These are phyloP conservation scores for Zoysia pacifica DNA, from an alignment of 176 grass and related monocot species.

Conservation along the genomic window DNA sequence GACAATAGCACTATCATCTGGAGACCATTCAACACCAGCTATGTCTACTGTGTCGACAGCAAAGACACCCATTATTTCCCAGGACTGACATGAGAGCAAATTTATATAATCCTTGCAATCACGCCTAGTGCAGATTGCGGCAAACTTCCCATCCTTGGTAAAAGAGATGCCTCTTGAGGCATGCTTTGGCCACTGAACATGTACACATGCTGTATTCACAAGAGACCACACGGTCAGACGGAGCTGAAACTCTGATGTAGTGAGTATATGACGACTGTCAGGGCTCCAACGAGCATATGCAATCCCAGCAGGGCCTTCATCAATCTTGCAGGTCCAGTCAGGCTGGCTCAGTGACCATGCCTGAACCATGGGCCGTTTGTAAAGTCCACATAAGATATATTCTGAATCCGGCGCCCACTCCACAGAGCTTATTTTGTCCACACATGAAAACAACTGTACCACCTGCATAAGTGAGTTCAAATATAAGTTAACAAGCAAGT, in stretches of 20 bases:
- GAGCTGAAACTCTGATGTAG: constrained; percentile 88
- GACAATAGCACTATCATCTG: constrained; percentile 86
- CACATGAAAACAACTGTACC: constrained; percentile 85
- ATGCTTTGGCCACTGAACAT: constrained; percentile 93
- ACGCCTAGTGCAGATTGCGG: constrained; percentile 78
- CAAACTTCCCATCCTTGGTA: constrained; percentile 90
- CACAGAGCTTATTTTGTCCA: constrained; percentile 91
- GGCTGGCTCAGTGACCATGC: constrained; percentile 89
- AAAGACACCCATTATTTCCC: constrained; percentile 91
- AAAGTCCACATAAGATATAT: constrained; percentile 86
- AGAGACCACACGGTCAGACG: constrained; percentile 95
- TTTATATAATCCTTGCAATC: constrained; percentile 98
- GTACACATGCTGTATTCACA: constrained; percentile 85
- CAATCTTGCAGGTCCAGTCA: constrained; percentile 98
- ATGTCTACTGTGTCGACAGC: constrained; percentile 83
- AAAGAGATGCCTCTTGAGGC: constrained; percentile 80
- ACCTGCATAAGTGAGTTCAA: constrained; percentile 60
- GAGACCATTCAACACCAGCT: constrained; percentile 87
- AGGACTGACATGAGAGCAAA: constrained; percentile 89
- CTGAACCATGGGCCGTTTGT: constrained; percentile 93
- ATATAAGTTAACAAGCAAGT: constrained; percentile 4
- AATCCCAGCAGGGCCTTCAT: constrained; percentile 88
- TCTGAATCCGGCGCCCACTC: constrained; percentile 97
- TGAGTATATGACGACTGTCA: constrained; percentile 88
- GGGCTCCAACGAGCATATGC: constrained; percentile 92